Percentiles rank a stretch among this genome's conserved stretches.
phyloP scores from a whole-genome alignment of 1,284 basidiomycete species.

The Sanghuangporus weigelae region DNA sequence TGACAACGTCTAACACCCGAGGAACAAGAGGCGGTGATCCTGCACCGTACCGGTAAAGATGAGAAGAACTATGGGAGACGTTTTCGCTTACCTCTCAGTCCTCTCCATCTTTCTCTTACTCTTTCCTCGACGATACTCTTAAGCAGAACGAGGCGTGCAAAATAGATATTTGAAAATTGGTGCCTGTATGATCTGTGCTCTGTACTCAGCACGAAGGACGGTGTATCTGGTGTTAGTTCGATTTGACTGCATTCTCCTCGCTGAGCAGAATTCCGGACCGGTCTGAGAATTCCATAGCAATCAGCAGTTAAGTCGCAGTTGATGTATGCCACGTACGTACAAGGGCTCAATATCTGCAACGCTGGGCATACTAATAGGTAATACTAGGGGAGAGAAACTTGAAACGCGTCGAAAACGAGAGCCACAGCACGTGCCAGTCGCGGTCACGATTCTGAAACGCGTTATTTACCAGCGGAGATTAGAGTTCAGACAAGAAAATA shows the following conservation, averaged over 20 bases:
- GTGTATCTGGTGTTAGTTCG: slow-evolving; percentile 5
- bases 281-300: background rate
- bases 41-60: slow-evolving; percentile 24
- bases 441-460: no score
- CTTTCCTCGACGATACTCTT: slow-evolving; percentile 57
- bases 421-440: background rate
- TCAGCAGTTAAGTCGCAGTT: background rate
- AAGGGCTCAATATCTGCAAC: background rate
- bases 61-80: background rate
- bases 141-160: slow-evolving; percentile 66
- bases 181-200: slow-evolving; percentile 50
- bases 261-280: background rate
- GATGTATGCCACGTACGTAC: background rate
- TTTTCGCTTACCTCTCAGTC: slow-evolving; percentile 47
- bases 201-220: slow-evolving; percentile 14
- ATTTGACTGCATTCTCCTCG: background rate
- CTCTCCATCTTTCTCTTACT: slow-evolving; percentile 64
- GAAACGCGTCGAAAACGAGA: background rate
- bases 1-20: slow-evolving; percentile 85
- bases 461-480: no score
- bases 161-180: slow-evolving; percentile 94
- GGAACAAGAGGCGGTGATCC: slow-evolving; percentile 73
- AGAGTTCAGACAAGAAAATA: no score
- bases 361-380: no score
- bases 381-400: background rate